Evolutionary conservation across 768 basidiomycete genomes (phyloP).

Genomic region (Phylloporus sp.): DNA sequence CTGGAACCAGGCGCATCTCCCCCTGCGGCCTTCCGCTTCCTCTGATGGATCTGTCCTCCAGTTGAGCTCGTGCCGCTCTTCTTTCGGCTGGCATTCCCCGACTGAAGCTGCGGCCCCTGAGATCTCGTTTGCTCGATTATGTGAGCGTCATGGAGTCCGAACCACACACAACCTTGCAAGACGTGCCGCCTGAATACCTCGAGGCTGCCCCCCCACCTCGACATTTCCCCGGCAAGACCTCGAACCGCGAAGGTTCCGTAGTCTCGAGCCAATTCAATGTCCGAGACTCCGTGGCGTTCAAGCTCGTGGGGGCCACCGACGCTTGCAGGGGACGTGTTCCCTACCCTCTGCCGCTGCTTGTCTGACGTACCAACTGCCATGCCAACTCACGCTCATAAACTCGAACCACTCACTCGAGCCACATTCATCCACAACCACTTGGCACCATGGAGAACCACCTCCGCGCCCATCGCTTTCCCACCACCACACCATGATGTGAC

Average conservation of each 20-base stretch:
- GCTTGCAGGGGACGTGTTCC: background rate
- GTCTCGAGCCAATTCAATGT: slow-evolving; percentile 23
- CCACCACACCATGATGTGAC: slow-evolving; percentile 12
- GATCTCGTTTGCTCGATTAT: slow-evolving; percentile 2
- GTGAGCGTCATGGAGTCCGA: slow-evolving; percentile 5
- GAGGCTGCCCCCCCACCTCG: slow-evolving; percentile 5
- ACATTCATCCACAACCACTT: slow-evolving; percentile 10
- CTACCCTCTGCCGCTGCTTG: background rate
- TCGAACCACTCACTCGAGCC: slow-evolving; percentile 9
- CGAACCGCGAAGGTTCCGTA: slow-evolving; percentile 28
- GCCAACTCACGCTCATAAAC: slow-evolving; percentile 8
- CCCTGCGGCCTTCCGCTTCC: slow-evolving; percentile 29
- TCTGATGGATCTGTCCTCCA: slow-evolving; percentile 15
- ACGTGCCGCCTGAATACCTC: slow-evolving; percentile 6
- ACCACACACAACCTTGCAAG: slow-evolving; percentile 3
- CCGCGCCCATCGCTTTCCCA: slow-evolving; percentile 16
- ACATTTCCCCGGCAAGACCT: background rate
- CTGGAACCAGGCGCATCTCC: slow-evolving; percentile 9
- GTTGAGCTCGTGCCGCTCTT: slow-evolving; percentile 17
- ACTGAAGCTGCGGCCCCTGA: slow-evolving; percentile 9
- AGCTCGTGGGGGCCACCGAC: slow-evolving; percentile 1
- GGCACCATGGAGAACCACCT: slow-evolving; percentile 1
- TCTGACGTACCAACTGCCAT: slow-evolving; percentile 9
- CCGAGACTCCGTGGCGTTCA: slow-evolving; percentile 28
- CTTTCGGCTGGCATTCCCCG: slow-evolving; percentile 5